Base-by-base conservation (phyloP, 2,329 filamentous ascomycete species). In the Harringtonia aguacate region DNA sequence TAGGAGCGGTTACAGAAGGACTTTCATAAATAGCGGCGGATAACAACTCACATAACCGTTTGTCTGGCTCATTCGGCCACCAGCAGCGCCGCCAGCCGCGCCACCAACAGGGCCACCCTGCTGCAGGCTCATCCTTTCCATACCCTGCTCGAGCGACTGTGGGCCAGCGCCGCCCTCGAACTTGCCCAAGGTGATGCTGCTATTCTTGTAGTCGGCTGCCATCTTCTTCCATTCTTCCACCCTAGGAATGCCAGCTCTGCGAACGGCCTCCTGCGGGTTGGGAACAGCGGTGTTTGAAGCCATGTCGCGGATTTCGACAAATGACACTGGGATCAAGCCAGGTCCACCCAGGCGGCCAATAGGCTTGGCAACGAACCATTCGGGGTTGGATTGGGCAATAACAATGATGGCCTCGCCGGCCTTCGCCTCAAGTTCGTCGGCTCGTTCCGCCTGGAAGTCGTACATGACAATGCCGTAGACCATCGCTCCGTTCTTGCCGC, bases 161-260 rank as follows among this genome's bases (percentile, higher is more conserved):
- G 63, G 62, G 8, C 58, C 61, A 13, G 58, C 60, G 44, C 76
- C 70, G 46, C 67, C 70, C 55, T 90, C 86, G 53, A 94, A 90
- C 64, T 90, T 94, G 53, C 92, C 92, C 35, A 98, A 69, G 0
- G 89, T 90, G 59, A 98, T 97, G 65, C 92, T 97, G 61, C 89
- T 95, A 61, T 97, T 95, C 70, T 98, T 98, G 67, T 98, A 98
- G 51, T 95, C 90, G 45, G 90, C 90, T 1, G 92, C 89, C 87
- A 95, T 95, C 67, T 94, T 94, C 70, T 98, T 98, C 92, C 92
- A 98, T 57, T 98, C 92, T 59, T 98, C 92, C 4, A 98, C 92
- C 56, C 82, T 84, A 13, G 92, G 92, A 8, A 98, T 89, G 18
- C 90, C 89, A 2, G 92, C 92, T 54, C 82, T 81, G 55, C 79